phyloP scores from a whole-genome alignment of 768 basidiomycete species.

The Auricularia cornea region DNA sequence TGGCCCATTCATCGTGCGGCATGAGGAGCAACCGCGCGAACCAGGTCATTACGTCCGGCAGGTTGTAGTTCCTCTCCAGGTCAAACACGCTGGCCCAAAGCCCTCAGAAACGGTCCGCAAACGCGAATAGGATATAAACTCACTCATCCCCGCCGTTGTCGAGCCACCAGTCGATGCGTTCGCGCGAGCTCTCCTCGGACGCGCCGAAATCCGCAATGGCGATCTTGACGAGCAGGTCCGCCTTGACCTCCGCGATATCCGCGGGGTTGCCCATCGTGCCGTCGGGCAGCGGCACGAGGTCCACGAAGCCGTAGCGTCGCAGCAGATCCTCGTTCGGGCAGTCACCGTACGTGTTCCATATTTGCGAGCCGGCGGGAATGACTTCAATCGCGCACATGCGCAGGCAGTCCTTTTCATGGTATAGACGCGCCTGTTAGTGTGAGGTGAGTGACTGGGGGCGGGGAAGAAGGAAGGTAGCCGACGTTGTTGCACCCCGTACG shows the following conservation, averaged over 20 bases:
- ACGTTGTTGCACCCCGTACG: constrained; percentile 80
- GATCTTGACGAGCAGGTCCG: constrained; percentile 49
- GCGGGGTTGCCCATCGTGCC: constrained; percentile 56
- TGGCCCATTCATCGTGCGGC: constrained; percentile 49
- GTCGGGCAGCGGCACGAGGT: constrained; percentile 49
- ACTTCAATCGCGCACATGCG: constrained; percentile 74
- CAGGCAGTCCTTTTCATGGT: constrained; percentile 62
- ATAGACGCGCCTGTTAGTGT: constrained; percentile 63
- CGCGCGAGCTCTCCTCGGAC: constrained; percentile 26
- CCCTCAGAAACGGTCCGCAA: constrained; percentile 5
- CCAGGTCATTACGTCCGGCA: constrained; percentile 52
- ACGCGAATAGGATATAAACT: neutral
- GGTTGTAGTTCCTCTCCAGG: constrained; percentile 40
- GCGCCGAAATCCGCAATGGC: constrained; percentile 23
- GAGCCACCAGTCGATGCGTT: constrained; percentile 89
- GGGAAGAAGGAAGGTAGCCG: neutral
- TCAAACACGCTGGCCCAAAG: constrained; percentile 40
- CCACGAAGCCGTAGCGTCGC: constrained; percentile 91
- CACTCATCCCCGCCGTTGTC: constrained; percentile 88
- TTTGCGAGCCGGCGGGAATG: constrained; percentile 76
- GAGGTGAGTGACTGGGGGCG: neutral
- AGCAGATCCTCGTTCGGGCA: constrained; percentile 88
- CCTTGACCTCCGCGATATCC: constrained; percentile 70
- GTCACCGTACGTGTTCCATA: constrained; percentile 97
- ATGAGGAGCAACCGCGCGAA: constrained; percentile 58